These are phyloP conservation scores for Sporopachydermia cereana DNA, from an alignment of 1,139 yeast genomes.

Conservation along the genomic window DNA sequence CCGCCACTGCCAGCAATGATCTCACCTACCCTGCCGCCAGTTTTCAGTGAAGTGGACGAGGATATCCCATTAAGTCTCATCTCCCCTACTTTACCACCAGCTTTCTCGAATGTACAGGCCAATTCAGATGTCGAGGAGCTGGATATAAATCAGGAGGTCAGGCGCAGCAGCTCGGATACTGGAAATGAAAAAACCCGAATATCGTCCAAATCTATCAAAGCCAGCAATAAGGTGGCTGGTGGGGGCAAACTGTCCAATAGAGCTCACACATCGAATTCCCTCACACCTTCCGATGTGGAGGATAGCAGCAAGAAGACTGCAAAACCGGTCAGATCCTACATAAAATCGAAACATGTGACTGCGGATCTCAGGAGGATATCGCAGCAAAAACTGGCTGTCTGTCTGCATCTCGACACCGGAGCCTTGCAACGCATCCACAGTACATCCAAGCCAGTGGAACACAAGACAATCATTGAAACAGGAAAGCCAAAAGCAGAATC, in stretches of 20 bases:
- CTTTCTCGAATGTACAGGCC: background rate
- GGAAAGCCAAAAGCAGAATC: background rate
- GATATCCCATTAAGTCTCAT: slow-evolving; percentile 3
- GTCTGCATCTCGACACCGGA: background rate
- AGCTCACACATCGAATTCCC: too few relatives aligned
- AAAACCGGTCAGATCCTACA: background rate
- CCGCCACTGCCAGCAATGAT: slow-evolving; percentile 4
- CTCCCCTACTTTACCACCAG: slow-evolving; percentile 3
- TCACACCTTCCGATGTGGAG: too few relatives aligned
- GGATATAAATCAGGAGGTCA: background rate
- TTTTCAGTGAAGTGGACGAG: background rate
- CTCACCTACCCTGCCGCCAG: background rate
- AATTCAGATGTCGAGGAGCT: background rate
- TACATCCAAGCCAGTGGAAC: background rate
- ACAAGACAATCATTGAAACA: background rate
- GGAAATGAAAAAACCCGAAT: too few relatives aligned
- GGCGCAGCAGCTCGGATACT: too few relatives aligned
- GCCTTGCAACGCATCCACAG: background rate
- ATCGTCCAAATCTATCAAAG: too few relatives aligned
- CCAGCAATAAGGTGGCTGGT: too few relatives aligned
- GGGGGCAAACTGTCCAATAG: too few relatives aligned
- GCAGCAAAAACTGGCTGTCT: background rate
- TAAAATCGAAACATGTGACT: background rate
- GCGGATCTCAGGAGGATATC: slow-evolving; percentile 4
- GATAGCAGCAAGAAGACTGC: too few relatives aligned